Evolutionary conservation across 73 alveolate species (phyloP).

Genomic region (Uronychia binucleata): DNA sequence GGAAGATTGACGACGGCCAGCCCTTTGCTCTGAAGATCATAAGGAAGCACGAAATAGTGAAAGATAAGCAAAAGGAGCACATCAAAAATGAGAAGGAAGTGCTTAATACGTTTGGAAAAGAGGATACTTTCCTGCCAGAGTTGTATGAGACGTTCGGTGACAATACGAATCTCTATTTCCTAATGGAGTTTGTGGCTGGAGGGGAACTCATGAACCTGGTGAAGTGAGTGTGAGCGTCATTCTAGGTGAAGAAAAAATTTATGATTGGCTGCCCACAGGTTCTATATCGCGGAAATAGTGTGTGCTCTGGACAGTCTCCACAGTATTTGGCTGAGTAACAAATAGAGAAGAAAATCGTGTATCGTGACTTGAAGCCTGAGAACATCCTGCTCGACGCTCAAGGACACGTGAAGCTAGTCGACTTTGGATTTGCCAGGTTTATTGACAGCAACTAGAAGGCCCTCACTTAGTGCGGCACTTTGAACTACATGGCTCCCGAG

Average conservation of each 20-base stretch:
- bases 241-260: not conserved
- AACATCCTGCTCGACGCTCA: slow-evolving; percentile 41
- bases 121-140: not conserved
- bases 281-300: not conserved
- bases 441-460: not conserved
- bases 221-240: not conserved
- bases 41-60: slow-evolving; percentile 52
- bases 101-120: slow-evolving; percentile 35
- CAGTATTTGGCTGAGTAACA: not conserved
- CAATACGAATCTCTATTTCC: slow-evolving; percentile 36
- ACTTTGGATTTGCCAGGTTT: slow-evolving; percentile 51
- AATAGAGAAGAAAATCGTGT: not conserved
- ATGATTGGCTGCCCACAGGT: not conserved
- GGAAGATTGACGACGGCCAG: not conserved
- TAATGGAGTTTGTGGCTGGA: slow-evolving; percentile 51
- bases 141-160: slow-evolving; percentile 3
- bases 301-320: not conserved
- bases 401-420: slow-evolving; percentile 57
- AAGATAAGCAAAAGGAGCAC: slow-evolving; percentile 71
- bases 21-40: slow-evolving; percentile 66
- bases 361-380: slow-evolving; percentile 4
- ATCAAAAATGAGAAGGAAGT: slow-evolving; percentile 59
- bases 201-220: slow-evolving; percentile 39
- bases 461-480: not conserved
- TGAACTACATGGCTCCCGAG: slow-evolving; percentile 51